phyloP scores from a whole-genome alignment of 73 alveolate species.

The Effrenium voratum region DNA sequence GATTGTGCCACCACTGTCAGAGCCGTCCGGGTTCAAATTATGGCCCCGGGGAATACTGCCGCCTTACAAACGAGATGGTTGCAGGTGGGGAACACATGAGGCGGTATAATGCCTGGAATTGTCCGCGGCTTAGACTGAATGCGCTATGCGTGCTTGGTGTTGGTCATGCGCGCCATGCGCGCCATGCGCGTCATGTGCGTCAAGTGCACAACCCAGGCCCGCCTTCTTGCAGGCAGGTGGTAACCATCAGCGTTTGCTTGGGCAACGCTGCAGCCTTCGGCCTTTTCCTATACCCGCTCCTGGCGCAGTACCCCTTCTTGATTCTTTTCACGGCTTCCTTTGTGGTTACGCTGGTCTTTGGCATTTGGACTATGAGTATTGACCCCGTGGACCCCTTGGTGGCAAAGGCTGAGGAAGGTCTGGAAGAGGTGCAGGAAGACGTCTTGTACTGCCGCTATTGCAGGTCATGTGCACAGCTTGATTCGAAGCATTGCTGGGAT shows the following conservation, averaged over 20 bases:
- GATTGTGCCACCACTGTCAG: too few relatives aligned
- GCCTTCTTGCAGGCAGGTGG: constrained; percentile 76
- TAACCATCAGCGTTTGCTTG: constrained; percentile 57
- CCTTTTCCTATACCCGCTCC: constrained; percentile 35
- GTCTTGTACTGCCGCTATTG: constrained; percentile 32
- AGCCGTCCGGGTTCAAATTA: too few relatives aligned
- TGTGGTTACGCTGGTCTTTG: constrained; percentile 27
- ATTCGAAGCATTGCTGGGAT: constrained; percentile 96
- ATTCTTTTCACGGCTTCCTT: constrained; percentile 39
- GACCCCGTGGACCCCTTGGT: constrained; percentile 71
- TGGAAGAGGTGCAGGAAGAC: constrained; percentile 6
- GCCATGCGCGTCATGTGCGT: neutral
- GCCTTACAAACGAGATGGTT: neutral
- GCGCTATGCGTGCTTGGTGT: neutral
- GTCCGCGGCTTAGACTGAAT: neutral
- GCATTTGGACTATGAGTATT: constrained; percentile 69
- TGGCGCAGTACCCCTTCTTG: neutral
- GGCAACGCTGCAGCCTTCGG: constrained; percentile 71
- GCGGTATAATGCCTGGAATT: constrained; percentile 51
- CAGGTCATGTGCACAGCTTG: constrained; percentile 50
- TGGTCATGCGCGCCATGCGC: neutral
- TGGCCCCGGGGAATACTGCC: neutral
- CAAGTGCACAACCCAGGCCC: neutral
- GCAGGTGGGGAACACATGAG: constrained; percentile 16
- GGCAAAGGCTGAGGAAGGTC: constrained; percentile 29